These are phyloP conservation scores for Volvox reticuliferus DNA, from an alignment of 139 green algal genomes.

Conservation along the genomic window DNA sequence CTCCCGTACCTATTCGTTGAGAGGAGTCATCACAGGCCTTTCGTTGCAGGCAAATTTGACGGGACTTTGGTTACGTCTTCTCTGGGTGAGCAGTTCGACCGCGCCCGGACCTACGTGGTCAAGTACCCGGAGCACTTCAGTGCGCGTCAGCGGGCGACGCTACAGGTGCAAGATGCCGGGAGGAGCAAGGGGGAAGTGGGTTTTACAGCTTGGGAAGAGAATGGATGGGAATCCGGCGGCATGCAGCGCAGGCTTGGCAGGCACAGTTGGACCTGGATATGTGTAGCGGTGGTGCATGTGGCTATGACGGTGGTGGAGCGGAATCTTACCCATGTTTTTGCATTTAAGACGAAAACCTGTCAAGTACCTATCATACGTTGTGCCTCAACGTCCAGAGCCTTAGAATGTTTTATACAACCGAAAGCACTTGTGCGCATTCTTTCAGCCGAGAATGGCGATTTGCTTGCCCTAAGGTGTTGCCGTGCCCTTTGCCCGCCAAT, in stretches of 20 bases:
- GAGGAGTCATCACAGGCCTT: neutral
- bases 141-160: neutral
- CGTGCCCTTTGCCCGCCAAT: neutral
- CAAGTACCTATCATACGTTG: too few relatives aligned
- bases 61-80: conserved; percentile 36
- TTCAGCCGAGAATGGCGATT: too few relatives aligned
- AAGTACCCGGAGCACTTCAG: conserved; percentile 46
- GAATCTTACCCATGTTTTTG: too few relatives aligned
- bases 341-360: too few relatives aligned
- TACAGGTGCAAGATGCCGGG: neutral
- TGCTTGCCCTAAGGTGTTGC: too few relatives aligned
- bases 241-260: neutral
- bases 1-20: too few relatives aligned
- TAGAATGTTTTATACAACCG: too few relatives aligned
- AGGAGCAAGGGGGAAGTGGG: neutral
- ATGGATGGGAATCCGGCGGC: too few relatives aligned
- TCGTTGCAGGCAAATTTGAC: conserved; percentile 40
- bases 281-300: neutral
- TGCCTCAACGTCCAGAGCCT: too few relatives aligned
- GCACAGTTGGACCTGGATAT: neutral
- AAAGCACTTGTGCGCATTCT: too few relatives aligned
- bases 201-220: too few relatives aligned
- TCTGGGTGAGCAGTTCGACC: conserved; percentile 38
- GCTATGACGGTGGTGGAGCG: neutral
- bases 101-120: conserved; percentile 23